A percentile compares a stretch with the other conserved stretches of the same genome.
phyloP scores from a whole-genome alignment of 1,284 basidiomycete species.

The Tylopilus sp. region DNA sequence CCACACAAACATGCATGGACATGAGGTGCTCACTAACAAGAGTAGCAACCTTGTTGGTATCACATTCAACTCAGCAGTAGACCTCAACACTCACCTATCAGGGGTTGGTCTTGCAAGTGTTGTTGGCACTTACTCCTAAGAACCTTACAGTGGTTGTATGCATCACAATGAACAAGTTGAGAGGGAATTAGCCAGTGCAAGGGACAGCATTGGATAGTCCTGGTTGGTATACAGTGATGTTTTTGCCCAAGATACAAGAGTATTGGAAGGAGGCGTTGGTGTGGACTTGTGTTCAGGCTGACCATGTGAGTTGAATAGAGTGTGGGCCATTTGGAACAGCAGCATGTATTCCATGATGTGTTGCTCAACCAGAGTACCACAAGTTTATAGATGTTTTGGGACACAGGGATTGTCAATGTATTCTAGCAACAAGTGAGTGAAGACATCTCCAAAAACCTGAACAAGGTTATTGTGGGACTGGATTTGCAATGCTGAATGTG shows the following conservation, averaged over 20 bases:
- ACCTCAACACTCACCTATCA: constrained; percentile 75
- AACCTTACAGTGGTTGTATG: constrained; percentile 71
- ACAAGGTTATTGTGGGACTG: constrained; percentile 56
- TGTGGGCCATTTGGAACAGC: constrained; percentile 78
- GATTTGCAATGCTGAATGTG: constrained; percentile 52
- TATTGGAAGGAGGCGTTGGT: constrained; percentile 87
- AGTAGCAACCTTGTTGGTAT: constrained; percentile 68
- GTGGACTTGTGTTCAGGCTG: background rate
- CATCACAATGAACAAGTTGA: constrained; percentile 78
- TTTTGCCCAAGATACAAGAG: constrained; percentile 74
- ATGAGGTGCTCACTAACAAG: constrained; percentile 40
- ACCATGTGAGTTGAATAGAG: constrained; percentile 43
- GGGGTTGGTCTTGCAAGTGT: constrained; percentile 59
- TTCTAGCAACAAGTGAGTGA: constrained; percentile 83
- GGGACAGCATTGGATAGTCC: constrained; percentile 52
- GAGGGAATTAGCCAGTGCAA: constrained; percentile 49
- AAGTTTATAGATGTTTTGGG: constrained; percentile 70
- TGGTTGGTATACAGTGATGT: constrained; percentile 81
- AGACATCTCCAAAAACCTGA: constrained; percentile 75
- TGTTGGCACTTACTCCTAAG: constrained; percentile 53
- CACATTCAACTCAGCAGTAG: constrained; percentile 63
- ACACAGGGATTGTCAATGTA: constrained; percentile 61
- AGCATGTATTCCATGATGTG: constrained; percentile 78
- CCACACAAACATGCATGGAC: constrained; percentile 43
- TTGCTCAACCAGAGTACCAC: constrained; percentile 38